Evolutionary conservation across 345 rosid genomes (phyloP).

Genomic region (Syzygium jambos): DNA sequence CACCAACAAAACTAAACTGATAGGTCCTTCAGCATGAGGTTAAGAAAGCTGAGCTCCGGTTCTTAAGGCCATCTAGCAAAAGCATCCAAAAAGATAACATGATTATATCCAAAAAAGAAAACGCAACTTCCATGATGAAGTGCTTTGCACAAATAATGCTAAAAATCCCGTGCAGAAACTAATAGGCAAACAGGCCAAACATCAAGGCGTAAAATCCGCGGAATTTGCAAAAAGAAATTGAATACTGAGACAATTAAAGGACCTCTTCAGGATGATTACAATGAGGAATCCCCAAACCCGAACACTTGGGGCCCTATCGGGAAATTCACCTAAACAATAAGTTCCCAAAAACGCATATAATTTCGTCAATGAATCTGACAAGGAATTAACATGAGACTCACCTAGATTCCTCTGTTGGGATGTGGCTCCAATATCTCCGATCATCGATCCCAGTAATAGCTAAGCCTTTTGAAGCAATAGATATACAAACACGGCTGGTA

Average conservation of each 20-base stretch:
- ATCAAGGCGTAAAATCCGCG: not conserved
- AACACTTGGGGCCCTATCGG: not conserved
- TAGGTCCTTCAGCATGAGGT: not conserved
- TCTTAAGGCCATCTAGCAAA: not conserved
- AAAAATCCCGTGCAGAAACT: not conserved
- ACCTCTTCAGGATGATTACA: not conserved
- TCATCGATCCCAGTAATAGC: slow-evolving; percentile 82
- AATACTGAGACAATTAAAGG: not conserved
- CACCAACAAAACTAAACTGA: not conserved
- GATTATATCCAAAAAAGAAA: not conserved
- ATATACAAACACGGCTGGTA: slow-evolving; percentile 59
- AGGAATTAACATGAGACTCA: slow-evolving; percentile 15
- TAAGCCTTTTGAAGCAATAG: slow-evolving; percentile 59
- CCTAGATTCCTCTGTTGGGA: slow-evolving; percentile 85
- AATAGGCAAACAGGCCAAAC: not conserved
- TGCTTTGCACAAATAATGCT: not conserved
- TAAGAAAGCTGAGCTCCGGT: not conserved
- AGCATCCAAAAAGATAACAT: not conserved
- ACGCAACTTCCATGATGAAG: not conserved
- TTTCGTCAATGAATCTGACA: not conserved
- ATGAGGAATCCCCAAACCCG: not conserved
- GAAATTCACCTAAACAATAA: not conserved
- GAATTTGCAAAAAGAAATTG: not conserved
- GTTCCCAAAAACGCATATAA: slow-evolving; percentile 5
- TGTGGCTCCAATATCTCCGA: slow-evolving; percentile 86